Base-by-base conservation (phyloP, 768 basidiomycete genomes). In the Lenzites betulinus region DNA sequence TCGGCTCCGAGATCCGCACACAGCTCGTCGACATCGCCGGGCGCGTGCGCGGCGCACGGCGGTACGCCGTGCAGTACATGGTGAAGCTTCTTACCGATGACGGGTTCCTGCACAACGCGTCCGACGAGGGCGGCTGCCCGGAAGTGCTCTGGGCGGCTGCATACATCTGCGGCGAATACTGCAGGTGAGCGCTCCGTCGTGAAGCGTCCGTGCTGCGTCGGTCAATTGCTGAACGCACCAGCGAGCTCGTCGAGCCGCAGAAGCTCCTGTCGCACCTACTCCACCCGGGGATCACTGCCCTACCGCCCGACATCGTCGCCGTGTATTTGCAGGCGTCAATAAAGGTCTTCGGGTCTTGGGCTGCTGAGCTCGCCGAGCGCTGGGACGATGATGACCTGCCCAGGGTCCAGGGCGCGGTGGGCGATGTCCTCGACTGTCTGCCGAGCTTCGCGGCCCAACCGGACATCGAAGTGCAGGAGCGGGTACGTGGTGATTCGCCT, bases 81-180 rank as follows among this genome's bases (percentile, higher is more conserved):
- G 85, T 87, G 60, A 86, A 88, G 50, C 69, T 98, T 9, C 72
- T 98, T 42, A 83, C 82, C 48, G 95, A 98, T 64, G 89, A 92
- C 44, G 80, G 81, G 0, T 82, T 95, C 66, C 64, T 93, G 51
- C 76, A 81, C 54, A 87, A 86, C 69, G 85, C 87, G 2, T 75
- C 78, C 20, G 88, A 92, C 22, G 82, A 83, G 51, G 88, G 85
- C 1, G 87, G 86, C 69, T 95, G 92, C 67, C 83, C 87, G 0
- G 92, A 95, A 69, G 84, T 96, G 9, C 77, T 97, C 2, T 93
- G 92, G 84, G 97, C 95, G 0, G 95, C 95, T 11, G 93, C 94
- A 6, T 99, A 93, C 92, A 91, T 98, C 65, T 94, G 92, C 63
- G 96, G 95, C 20, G 97, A 99, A 75, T 93, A 93, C 71, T 88